These are phyloP conservation scores for Protomyces pachydermus DNA, from an alignment of 1,139 yeast species.

Conservation along the genomic window DNA sequence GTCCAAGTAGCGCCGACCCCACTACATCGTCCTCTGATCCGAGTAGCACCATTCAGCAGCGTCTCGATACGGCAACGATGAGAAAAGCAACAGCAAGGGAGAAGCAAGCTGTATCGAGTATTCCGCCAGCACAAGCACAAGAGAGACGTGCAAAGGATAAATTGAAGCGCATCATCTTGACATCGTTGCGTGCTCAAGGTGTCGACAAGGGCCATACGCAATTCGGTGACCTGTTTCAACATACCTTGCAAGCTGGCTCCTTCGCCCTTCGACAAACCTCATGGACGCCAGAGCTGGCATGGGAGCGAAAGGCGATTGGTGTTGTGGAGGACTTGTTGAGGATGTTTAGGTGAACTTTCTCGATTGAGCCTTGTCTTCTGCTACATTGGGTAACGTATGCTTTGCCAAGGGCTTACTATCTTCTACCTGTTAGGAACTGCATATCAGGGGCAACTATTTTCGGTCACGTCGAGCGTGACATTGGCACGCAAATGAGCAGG, in stretches of 20 bases:
- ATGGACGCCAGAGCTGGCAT: not conserved
- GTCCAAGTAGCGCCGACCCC: not conserved
- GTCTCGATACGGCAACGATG: not conserved
- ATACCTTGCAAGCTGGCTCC: constrained; percentile 17
- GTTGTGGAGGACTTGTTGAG: not conserved
- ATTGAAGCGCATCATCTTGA: constrained; percentile 13
- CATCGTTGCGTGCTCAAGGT: constrained; percentile 1
- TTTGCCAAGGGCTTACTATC: no score
- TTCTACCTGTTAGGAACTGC: no score
- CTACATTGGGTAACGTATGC: no score
- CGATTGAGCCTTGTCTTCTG: no score
- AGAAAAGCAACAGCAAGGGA: not conserved
- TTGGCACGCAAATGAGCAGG: no score
- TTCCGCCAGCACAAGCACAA: not conserved
- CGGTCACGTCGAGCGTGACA: no score
- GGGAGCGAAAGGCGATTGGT: not conserved
- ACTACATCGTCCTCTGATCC: not conserved
- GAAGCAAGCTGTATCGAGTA: not conserved
- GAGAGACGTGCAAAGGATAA: constrained; percentile 13
- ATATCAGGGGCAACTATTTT: no score
- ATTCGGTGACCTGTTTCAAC: constrained; percentile 16
- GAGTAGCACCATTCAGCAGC: not conserved
- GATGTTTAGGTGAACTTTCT: not conserved
- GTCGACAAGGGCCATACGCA: constrained; percentile 1
- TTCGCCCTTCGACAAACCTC: constrained; percentile 6